Evolutionary conservation across 2,329 filamentous ascomycete species (phyloP).

Genomic region (Periconia sp.): DNA sequence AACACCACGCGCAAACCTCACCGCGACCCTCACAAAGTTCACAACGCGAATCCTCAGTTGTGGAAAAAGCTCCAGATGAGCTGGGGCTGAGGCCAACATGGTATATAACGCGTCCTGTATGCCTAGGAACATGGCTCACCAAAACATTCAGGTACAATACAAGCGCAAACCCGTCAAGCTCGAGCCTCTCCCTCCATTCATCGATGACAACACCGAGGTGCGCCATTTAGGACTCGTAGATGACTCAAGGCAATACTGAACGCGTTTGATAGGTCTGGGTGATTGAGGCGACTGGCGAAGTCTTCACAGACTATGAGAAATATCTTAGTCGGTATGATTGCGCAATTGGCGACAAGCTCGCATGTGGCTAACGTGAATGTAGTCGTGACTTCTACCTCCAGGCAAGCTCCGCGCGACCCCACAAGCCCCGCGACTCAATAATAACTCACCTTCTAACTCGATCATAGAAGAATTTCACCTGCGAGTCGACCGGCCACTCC

Average conservation of each 20-base stretch:
- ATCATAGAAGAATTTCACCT: conserved; percentile 82
- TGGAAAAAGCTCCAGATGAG: conserved; percentile 39
- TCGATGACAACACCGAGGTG: conserved; percentile 86
- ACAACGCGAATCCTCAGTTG: conserved; percentile 31
- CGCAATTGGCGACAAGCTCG: not conserved
- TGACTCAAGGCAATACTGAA: conserved; percentile 33
- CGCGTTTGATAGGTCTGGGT: conserved; percentile 75
- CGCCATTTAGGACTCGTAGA: conserved; percentile 36
- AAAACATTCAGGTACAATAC: conserved; percentile 76
- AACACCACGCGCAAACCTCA: conserved; percentile 18
- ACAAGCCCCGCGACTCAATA: not conserved
- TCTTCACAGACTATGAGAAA: conserved; percentile 87
- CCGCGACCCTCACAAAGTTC: conserved; percentile 34
- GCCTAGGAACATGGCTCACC: conserved; percentile 12
- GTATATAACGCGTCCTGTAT: conserved; percentile 27
- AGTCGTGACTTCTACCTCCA: conserved; percentile 95
- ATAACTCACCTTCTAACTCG: conserved; percentile 24
- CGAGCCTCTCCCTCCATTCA: conserved; percentile 71
- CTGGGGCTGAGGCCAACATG: conserved; percentile 35
- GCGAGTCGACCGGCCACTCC: conserved; percentile 93
- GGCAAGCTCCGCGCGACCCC: conserved; percentile 56
- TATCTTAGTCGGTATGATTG: conserved; percentile 77
- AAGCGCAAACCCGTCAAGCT: conserved; percentile 95
- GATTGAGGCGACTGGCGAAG: conserved; percentile 86
- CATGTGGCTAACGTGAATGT: conserved; percentile 24